A percentile compares a stretch with the other conserved stretches of the same genome.
Conservation (phyloP, 805 yeast species). For the baker's yeast (Saccharomyces cerevisiae) region DNA sequence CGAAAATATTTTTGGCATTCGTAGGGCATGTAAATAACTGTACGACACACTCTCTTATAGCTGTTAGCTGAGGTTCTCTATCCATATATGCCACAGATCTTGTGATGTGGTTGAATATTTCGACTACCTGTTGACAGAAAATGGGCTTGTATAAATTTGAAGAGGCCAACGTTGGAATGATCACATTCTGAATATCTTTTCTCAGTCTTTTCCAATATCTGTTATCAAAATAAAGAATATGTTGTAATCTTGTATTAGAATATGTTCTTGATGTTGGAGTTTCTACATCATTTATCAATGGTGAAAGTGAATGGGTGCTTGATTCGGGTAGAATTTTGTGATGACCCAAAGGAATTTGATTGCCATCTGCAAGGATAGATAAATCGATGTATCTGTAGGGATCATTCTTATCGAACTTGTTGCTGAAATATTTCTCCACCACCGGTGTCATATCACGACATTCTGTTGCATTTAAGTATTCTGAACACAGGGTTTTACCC, state of each 20-base stretch:
- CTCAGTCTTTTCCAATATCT: slow-evolving; percentile 49
- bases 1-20: slow-evolving; percentile 47
- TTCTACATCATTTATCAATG: slow-evolving; percentile 12
- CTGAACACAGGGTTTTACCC: slow-evolving; percentile 37
- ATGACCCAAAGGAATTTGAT: slow-evolving; percentile 29
- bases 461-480: slow-evolving; percentile 9
- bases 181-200: slow-evolving; percentile 37
- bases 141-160: slow-evolving; percentile 39
- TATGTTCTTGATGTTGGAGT: slow-evolving; percentile 11
- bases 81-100: slow-evolving; percentile 52
- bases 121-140: slow-evolving; percentile 46
- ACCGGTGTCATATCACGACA: slow-evolving; percentile 21
- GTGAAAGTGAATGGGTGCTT: slow-evolving; percentile 26
- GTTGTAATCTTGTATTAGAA: slow-evolving; percentile 46
- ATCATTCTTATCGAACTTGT: slow-evolving; percentile 11
- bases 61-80: slow-evolving; percentile 79
- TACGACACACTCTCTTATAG: slow-evolving; percentile 64
- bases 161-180: slow-evolving; percentile 50
- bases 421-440: slow-evolving; percentile 18
- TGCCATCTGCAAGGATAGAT: slow-evolving; percentile 30
- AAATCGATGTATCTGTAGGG: slow-evolving; percentile 21
- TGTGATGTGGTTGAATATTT: slow-evolving; percentile 44
- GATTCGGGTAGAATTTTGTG: slow-evolving; percentile 22
- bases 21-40: slow-evolving; percentile 89
- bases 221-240: slow-evolving; percentile 48